Evolutionary conservation across 73 alveolate species (phyloP), one percentile per base, ranked within the genome.

Genomic region (Paramecium octaurelia): DNA sequence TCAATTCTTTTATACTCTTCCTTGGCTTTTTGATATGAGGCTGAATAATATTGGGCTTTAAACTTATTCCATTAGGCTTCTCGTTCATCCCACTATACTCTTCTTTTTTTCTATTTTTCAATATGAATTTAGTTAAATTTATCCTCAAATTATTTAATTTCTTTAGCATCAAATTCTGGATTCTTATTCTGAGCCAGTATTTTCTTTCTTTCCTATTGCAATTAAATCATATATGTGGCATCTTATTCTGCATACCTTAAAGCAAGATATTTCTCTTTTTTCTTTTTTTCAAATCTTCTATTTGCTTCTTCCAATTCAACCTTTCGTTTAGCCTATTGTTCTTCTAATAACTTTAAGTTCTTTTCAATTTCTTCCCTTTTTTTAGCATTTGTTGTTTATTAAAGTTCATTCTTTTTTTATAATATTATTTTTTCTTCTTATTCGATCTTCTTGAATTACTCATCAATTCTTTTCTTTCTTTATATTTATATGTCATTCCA

Each of bases 161-260:
- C 94, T 12, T 89, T 68, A 1, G 40, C 40, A 71, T 89, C 88
- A 48, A 89, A 70, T 71, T 89, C 92, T 11, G 88, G 88, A 50
- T 70, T 83, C 31, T 83, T 89, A 42, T 34, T 73, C 42, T 89
- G 50, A 23, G 43, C 70, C 1, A 89, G 8, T 12, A 58, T 64
- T 29, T 71, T 43, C 76, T 89, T 89, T 43, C 71, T 89, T 18
- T 73, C 35, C 29, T 89, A 76, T 89, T 59, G 31, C 34, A 14
- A 21, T 69, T 44, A 38, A 14, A 34, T 42, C 57, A 50, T 60
- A 11, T 48, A 23, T 46, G 31, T 23, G 1, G 85, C 86, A 71
- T 70, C 94, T 27, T 64, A 14, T 20, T 89, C 20, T 6, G 76
- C 76, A 69, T 70, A 73, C 64, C 57, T 89, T 24, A 59, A 50